Evolutionary conservation across 2,329 filamentous ascomycete species (phyloP).

Genomic region (Microcyclosporella mali): DNA sequence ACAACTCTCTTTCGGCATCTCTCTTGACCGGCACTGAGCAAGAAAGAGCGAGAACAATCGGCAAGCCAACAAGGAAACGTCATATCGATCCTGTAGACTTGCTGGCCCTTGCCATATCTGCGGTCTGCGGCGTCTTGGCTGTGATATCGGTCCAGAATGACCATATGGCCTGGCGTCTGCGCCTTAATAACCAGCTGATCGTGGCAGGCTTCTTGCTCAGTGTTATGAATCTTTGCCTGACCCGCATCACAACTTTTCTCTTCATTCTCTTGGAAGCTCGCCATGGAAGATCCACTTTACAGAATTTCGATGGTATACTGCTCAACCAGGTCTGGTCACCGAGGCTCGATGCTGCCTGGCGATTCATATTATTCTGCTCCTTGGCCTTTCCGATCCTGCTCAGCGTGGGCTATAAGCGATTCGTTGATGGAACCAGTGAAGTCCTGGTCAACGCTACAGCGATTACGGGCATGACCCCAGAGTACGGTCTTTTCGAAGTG

Average conservation of each 20-base stretch:
- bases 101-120: background rate
- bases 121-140: background rate
- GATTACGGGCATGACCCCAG: background rate
- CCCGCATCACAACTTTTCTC: background rate
- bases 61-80: no score
- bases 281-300: background rate
- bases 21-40: no score
- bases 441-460: background rate
- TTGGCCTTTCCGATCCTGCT: constrained; percentile 1
- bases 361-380: background rate
- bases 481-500: background rate
- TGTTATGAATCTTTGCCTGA: constrained; percentile 3
- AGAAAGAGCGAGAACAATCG: no score
- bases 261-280: constrained; percentile 1
- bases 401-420: constrained; percentile 1
- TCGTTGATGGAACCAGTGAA: background rate
- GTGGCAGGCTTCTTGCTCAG: constrained; percentile 4
- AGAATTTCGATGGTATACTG: constrained; percentile 4
- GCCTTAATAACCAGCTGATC: constrained; percentile 1
- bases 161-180: background rate
- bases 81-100: no score
- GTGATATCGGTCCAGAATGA: background rate
- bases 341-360: background rate
- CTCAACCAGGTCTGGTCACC: background rate
- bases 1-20: no score